A percentile compares a stretch with the other conserved stretches of the same genome.
These are phyloP conservation scores for Blastobotrys proliferans DNA, from an alignment of 1,139 yeast genomes.

Conservation along the genomic window DNA sequence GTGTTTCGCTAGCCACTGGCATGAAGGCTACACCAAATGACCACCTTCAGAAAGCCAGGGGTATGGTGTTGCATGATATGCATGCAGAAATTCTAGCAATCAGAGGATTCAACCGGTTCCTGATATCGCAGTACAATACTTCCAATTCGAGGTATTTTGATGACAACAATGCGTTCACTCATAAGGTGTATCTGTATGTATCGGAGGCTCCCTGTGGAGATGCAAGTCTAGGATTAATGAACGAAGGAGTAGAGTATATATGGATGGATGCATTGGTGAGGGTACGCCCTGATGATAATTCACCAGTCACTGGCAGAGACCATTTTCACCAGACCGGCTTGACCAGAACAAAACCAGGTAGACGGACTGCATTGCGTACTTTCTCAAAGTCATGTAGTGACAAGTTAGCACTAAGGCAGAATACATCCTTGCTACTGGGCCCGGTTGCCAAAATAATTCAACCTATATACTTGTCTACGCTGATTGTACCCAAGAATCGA, in stretches of 20 bases:
- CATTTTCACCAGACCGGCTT: constrained; percentile 54
- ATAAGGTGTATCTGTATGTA: constrained; percentile 43
- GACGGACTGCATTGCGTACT: constrained; percentile 67
- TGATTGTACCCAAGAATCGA: constrained; percentile 49
- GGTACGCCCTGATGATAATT: constrained; percentile 28
- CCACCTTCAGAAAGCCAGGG: constrained; percentile 38
- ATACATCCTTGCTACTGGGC: constrained; percentile 54
- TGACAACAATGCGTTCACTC: constrained; percentile 1
- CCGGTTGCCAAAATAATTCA: constrained; percentile 43
- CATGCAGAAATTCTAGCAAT: constrained; percentile 83
- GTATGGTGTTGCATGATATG: constrained; percentile 70
- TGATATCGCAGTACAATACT: constrained; percentile 39
- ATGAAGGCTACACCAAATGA: constrained; percentile 69
- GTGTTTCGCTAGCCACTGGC: constrained; percentile 68
- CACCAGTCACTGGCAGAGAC: constrained; percentile 60
- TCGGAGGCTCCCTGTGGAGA: constrained; percentile 95
- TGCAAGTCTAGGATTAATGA: constrained; percentile 53
- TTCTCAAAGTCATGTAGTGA: constrained; percentile 86
- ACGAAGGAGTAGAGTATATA: constrained; percentile 23
- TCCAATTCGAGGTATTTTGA: constrained; percentile 14
- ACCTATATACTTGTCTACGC: constrained; percentile 46
- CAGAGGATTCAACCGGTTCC: constrained; percentile 56
- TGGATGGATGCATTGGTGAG: constrained; percentile 23
- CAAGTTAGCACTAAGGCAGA: constrained; percentile 64
- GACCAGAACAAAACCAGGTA: constrained; percentile 89